Base-by-base conservation (phyloP, 345 rosid genomes). In the Populus deltoides region DNA sequence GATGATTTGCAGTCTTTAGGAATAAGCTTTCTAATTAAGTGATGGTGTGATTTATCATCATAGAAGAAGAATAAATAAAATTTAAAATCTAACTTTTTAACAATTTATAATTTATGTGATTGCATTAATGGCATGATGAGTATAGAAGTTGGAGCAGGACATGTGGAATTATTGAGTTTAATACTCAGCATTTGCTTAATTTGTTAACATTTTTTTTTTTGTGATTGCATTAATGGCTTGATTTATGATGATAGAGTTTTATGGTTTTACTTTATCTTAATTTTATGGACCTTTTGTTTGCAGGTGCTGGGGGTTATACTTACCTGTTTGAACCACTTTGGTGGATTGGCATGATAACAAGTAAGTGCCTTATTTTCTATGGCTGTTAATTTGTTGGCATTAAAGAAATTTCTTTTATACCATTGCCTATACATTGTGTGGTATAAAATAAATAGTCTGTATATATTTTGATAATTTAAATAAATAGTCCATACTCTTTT, bases 301-400 rank as follows among this genome's bases (percentile, higher is more conserved):
- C 72, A 78, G 81, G 81, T 63, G 25, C 76, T 66, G 81, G 81
- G 25, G 81, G 81, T 72, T 78, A 78, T 78, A 66, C 81, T 66
- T 78, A 78, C 76, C 62, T 78, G 5, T 78, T 66, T 78, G 77
- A 78, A 49, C 81, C 81, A n/a, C 76, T 78, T 17, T 78, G 81
- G 81, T 78, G 81, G 81, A 49, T 72, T 65, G 81, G 81, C 72
- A 78, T 78, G 81, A 72, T 78, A 66, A 78, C 81, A 49, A 78
- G 81, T 72, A 72, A 65, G 77, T 72, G 51, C 15, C 20, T 22
- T 11, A 7, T 63, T 31, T n/a, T 45, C 24, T 31, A 59, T 77
- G 36, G 39, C 17, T 55, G 70, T 24, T 67, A 67, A 38, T 67
- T 33, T 20, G n/a, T 35, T 18, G 9, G 8, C 20, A 18, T 38